Evolutionary conservation across 2,329 filamentous ascomycete genomes (phyloP).

Genomic region (Diplodia intermedia): DNA sequence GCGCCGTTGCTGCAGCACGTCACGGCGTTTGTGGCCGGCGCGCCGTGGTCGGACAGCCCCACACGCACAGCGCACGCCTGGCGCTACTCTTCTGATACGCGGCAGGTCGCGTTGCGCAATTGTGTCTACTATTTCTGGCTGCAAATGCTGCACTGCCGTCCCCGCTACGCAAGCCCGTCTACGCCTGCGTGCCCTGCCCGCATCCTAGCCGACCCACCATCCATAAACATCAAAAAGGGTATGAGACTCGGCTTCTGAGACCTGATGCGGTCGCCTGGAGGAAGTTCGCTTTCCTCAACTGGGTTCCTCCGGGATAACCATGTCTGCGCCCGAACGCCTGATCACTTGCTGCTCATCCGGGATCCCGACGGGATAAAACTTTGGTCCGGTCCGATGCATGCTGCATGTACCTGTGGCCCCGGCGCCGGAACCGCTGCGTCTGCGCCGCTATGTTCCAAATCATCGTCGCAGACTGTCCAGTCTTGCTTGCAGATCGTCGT

Average conservation of each 20-base stretch:
- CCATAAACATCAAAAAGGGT: slow-evolving; percentile 15
- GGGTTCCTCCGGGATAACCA: slow-evolving; percentile 22
- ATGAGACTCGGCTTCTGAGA: slow-evolving; percentile 27
- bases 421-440: background rate
- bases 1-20: slow-evolving; percentile 14
- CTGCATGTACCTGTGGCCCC: background rate
- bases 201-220: background rate
- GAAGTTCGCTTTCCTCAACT: slow-evolving; percentile 4
- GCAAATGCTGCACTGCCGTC: slow-evolving; percentile 9
- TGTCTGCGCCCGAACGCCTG: slow-evolving; percentile 31
- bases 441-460: slow-evolving; percentile 11
- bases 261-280: slow-evolving; percentile 23
- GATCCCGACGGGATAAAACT: background rate
- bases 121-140: slow-evolving; percentile 21
- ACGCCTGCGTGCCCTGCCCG: background rate
- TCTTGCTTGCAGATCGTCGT: slow-evolving; percentile 92
- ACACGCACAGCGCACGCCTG: slow-evolving; percentile 7
- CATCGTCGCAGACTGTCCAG: slow-evolving; percentile 80
- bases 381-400: slow-evolving; percentile 1
- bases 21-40: slow-evolving; percentile 9
- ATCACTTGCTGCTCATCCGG: slow-evolving; percentile 22
- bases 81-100: background rate
- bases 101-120: slow-evolving; percentile 16
- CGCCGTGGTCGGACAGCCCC: slow-evolving; percentile 22
- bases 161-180: slow-evolving; percentile 2